A percentile compares a stretch with the other conserved stretches of the same genome.
These are phyloP conservation scores for Luzula sylvatica DNA, from an alignment of 176 grass and related monocot genomes.

Conservation along the genomic window DNA sequence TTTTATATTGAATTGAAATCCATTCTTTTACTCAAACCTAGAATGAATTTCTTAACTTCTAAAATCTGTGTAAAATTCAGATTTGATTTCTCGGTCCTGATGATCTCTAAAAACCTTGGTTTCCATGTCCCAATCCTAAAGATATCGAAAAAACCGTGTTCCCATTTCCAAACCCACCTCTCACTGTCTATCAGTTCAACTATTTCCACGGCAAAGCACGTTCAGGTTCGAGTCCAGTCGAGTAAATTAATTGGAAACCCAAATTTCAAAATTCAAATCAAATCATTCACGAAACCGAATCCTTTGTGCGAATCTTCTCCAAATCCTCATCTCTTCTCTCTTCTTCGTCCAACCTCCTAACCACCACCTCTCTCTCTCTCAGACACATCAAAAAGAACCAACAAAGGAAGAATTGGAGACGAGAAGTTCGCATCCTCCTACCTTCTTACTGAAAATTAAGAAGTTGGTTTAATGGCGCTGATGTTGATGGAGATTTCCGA, in stretches of 20 bases:
- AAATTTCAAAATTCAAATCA: background rate
- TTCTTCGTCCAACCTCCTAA: background rate
- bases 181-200: no score
- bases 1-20: no score
- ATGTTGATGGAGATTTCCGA: conserved; percentile 19
- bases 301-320: conserved; percentile 16
- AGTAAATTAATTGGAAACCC: background rate
- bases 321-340: conserved; percentile 4
- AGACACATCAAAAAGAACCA: background rate
- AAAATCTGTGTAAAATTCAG: no score
- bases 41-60: no score
- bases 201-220: background rate
- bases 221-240: background rate
- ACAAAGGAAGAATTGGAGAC: background rate
- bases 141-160: no score
- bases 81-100: no score
- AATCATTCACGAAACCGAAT: background rate
- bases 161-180: background rate
- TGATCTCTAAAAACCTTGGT: no score
- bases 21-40: no score
- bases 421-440: background rate
- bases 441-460: background rate
- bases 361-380: background rate
- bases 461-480: conserved; percentile 19
- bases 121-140: no score